These are phyloP conservation scores for Tulasnella sp. DNA, from an alignment of 768 basidiomycete species.

Conservation along the genomic window DNA sequence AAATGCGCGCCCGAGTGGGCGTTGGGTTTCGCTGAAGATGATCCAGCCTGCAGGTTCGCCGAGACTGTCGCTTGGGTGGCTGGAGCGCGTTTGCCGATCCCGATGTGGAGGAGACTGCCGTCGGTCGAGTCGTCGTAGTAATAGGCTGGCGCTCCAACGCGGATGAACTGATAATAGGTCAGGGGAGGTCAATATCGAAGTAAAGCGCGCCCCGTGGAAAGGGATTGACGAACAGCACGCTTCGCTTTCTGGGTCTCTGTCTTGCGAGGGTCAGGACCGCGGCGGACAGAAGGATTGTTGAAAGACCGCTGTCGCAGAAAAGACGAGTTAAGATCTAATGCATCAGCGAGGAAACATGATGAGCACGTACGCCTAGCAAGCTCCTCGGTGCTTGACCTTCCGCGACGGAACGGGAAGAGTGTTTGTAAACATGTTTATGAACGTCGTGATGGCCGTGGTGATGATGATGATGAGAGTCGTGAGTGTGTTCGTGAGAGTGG, in stretches of 20 bases:
- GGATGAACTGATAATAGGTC: background rate
- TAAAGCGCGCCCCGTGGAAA: too few species aligned
- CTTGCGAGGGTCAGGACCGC: background rate
- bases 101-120: background rate
- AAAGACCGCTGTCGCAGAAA: background rate
- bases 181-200: background rate
- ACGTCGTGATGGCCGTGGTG: constrained; percentile 15
- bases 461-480: constrained; percentile 13
- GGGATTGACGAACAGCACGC: background rate
- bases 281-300: background rate
- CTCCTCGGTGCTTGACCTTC: background rate
- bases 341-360: background rate
- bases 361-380: background rate
- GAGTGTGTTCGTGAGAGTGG: constrained; percentile 11
- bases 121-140: background rate
- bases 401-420: constrained; percentile 11
- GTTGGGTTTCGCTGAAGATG: background rate
- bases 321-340: background rate
- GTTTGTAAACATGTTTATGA: constrained; percentile 14
- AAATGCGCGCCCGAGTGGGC: background rate
- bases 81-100: background rate
- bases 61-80: background rate
- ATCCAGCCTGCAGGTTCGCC: background rate
- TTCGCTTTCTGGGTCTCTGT: background rate
- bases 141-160: background rate